Evolutionary conservation across 805 yeast genomes (phyloP).

Genomic region (Candida berthetii): DNA sequence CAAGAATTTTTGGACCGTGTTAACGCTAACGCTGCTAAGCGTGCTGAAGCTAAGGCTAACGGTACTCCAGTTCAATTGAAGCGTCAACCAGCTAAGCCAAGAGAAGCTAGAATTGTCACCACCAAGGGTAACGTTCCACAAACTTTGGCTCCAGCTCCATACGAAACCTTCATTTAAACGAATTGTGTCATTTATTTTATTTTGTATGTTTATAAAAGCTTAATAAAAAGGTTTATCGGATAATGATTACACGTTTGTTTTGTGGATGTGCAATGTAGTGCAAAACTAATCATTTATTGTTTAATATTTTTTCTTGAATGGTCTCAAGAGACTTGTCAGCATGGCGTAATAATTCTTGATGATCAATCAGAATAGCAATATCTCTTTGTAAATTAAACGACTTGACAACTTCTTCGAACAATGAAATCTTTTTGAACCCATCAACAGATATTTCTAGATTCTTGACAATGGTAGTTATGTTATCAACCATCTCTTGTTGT

Average conservation of each 20-base stretch:
- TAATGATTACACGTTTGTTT: background rate
- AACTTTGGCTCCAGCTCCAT: conserved; percentile 98
- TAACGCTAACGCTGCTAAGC: conserved; percentile 91
- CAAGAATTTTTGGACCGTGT: conserved; percentile 98
- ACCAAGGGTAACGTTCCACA: conserved; percentile 85
- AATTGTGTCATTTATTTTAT: conserved; percentile 1
- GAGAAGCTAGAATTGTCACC: conserved; percentile 81
- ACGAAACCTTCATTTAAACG: conserved; percentile 96
- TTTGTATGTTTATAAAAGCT: background rate
- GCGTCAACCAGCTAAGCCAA: conserved; percentile 99
- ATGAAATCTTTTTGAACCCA: conserved; percentile 34
- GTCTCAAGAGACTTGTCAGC: conserved; percentile 23
- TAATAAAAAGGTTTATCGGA: background rate
- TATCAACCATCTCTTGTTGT: background rate
- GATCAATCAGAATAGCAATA: conserved; percentile 24
- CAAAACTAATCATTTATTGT: too few species aligned
- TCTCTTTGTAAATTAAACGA: conserved; percentile 34
- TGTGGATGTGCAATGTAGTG: too few species aligned
- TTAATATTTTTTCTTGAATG: conserved; percentile 18
- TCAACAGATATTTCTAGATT: conserved; percentile 35
- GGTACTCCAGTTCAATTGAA: conserved; percentile 89
- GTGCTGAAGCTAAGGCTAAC: conserved; percentile 89
- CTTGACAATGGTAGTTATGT: conserved; percentile 23
- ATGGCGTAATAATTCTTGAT: conserved; percentile 24
- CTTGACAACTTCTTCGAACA: conserved; percentile 30